Evolutionary conservation across 2,329 filamentous ascomycete species (phyloP).

Genomic region (Torrubiellomyces zombiae): DNA sequence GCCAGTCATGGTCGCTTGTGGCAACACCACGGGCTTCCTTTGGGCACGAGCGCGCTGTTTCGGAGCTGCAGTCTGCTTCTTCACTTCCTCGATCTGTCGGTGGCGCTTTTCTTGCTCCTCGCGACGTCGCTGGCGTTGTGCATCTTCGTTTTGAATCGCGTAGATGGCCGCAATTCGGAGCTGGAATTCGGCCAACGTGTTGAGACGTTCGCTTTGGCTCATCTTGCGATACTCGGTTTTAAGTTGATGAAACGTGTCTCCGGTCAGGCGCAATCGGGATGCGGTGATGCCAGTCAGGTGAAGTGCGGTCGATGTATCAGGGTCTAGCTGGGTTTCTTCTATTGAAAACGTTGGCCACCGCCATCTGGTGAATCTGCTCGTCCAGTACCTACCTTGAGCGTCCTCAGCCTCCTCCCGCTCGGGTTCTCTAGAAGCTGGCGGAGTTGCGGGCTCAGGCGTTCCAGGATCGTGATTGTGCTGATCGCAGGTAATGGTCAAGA

Average conservation of each 20-base stretch:
- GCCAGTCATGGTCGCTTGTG: no score
- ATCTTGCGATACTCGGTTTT: slow-evolving; percentile 25
- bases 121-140: slow-evolving; percentile 21
- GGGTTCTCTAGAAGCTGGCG: no score
- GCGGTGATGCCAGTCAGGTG: slow-evolving; percentile 23
- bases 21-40: no score
- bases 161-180: slow-evolving; percentile 26
- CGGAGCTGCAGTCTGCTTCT: slow-evolving; percentile 10
- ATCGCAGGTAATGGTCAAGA: slow-evolving; percentile 26
- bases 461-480: slow-evolving; percentile 27
- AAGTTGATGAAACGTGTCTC: slow-evolving; percentile 26
- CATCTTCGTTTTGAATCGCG: slow-evolving; percentile 26
- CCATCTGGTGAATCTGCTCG: neutral
- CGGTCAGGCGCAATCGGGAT: slow-evolving; percentile 21
- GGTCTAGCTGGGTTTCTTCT: slow-evolving; percentile 16
- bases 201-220: slow-evolving; percentile 21
- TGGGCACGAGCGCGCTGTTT: slow-evolving; percentile 11
- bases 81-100: slow-evolving; percentile 18
- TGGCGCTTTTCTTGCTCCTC: slow-evolving; percentile 22
- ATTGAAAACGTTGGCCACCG: slow-evolving; percentile 7
- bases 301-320: slow-evolving; percentile 19
- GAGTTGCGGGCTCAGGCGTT: slow-evolving; percentile 24
- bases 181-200: slow-evolving; percentile 22
- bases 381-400: slow-evolving; percentile 11
- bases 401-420: slow-evolving; percentile 18